Conservation (phyloP, 2,329 filamentous ascomycete genomes). For the Teratosphaeria gauchensis region DNA sequence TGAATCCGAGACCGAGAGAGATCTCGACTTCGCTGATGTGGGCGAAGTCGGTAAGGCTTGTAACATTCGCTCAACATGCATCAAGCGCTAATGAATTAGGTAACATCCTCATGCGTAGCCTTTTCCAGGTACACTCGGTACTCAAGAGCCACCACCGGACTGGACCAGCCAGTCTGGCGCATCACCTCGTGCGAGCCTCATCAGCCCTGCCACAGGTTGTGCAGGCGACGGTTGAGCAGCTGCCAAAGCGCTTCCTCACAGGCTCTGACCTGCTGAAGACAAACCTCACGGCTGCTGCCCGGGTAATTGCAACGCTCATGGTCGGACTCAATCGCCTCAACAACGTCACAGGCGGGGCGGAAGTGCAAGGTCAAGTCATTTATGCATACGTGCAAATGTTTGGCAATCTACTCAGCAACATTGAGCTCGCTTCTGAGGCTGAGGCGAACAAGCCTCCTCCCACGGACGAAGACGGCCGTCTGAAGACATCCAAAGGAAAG, state of each 20-base stretch:
- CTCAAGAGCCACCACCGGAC: conserved; percentile 11
- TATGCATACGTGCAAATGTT: conserved; percentile 29
- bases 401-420: conserved; percentile 23
- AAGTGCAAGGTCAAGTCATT: conserved; percentile 14
- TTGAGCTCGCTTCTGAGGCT: conserved; percentile 19
- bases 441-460: neutral
- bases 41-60: conserved; percentile 13
- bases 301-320: conserved; percentile 15
- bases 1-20: conserved; percentile 1
- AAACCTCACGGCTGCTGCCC: conserved; percentile 12
- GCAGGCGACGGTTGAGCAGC: conserved; percentile 6
- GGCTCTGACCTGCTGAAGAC: conserved; percentile 7
- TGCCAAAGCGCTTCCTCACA: neutral
- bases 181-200: conserved; percentile 18
- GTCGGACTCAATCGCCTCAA: conserved; percentile 14
- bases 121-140: conserved; percentile 19
- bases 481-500: conserved; percentile 7
- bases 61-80: too few relatives aligned
- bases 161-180: conserved; percentile 14
- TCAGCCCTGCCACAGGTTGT: conserved; percentile 15
- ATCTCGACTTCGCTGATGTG: conserved; percentile 10
- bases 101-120: conserved; percentile 16
- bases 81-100: conserved; percentile 6
- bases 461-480: neutral
- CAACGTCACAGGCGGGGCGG: conserved; percentile 4